Percentiles rank a stretch among this genome's conserved stretches.
phyloP scores from a whole-genome alignment of 2,329 filamentous ascomycete genomes.

The Pseudodiploospora longispora region DNA sequence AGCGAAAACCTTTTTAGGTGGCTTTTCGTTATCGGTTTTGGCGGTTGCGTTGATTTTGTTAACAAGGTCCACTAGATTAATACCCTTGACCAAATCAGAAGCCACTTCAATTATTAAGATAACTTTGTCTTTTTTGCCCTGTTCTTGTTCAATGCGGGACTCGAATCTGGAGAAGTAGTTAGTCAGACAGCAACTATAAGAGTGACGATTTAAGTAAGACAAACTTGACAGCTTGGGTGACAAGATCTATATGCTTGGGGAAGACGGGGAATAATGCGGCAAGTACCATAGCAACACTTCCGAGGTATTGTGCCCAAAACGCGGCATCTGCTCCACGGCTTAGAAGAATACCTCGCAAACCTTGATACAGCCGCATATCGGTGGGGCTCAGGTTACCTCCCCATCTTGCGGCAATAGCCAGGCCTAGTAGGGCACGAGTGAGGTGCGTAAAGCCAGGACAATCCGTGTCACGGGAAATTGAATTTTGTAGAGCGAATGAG shows the following conservation, averaged over 20 bases:
- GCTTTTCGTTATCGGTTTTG: conserved; percentile 23
- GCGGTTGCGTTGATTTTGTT: conserved; percentile 25
- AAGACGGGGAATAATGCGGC: conserved; percentile 32
- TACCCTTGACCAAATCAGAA: conserved; percentile 17
- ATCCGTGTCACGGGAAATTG: conserved; percentile 59
- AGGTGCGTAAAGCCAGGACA: conserved; percentile 68
- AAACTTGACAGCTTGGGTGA: conserved; percentile 33
- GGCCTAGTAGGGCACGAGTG: conserved; percentile 60
- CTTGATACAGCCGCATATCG: conserved; percentile 35
- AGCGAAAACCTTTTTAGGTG: conserved; percentile 25
- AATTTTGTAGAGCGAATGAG: conserved; percentile 62
- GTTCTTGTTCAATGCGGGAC: conserved; percentile 16
- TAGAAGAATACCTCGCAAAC: conserved; percentile 34
- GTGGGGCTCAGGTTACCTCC: conserved; percentile 49
- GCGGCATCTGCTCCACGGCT: conserved; percentile 28
- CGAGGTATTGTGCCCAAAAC: conserved; percentile 49
- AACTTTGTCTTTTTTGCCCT: conserved; percentile 29
- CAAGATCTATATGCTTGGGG: conserved; percentile 27
- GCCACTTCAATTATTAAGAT: conserved; percentile 28
- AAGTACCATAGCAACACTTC: conserved; percentile 37
- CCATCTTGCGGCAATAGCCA: conserved; percentile 69
- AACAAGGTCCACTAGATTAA: conserved; percentile 26
- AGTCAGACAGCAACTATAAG: not conserved
- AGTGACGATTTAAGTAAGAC: conserved; percentile 12
- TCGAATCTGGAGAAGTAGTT: conserved; percentile 19